Evolutionary conservation across 2,329 filamentous ascomycete species (phyloP).

Genomic region (Ascochyta fabae): DNA sequence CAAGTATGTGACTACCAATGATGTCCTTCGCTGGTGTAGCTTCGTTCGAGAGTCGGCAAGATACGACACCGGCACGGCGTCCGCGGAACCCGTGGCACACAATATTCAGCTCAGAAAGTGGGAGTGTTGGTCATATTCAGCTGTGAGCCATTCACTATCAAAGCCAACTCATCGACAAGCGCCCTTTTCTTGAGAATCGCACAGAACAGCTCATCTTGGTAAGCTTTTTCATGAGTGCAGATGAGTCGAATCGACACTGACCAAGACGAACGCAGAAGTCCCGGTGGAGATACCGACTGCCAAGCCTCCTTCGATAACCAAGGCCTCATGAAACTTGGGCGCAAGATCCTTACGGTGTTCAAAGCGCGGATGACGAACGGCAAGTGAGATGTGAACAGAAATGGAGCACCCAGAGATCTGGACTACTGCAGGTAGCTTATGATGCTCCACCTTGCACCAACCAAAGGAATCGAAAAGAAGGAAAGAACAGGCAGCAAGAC

Average conservation of each 20-base stretch:
- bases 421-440: neutral
- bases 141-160: neutral
- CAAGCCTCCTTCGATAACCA: conserved; percentile 9
- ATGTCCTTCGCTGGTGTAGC: neutral
- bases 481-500: neutral
- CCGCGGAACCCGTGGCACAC: neutral
- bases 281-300: neutral
- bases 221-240: conserved; percentile 4
- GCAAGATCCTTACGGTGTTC: neutral
- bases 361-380: conserved; percentile 3
- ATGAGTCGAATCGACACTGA: conserved; percentile 9
- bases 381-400: neutral
- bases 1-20: neutral
- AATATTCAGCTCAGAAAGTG: neutral
- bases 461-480: neutral
- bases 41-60: neutral
- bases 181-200: neutral
- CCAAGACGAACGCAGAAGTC: neutral
- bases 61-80: neutral
- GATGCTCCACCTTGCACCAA: neutral
- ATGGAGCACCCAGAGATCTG: neutral
- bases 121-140: neutral
- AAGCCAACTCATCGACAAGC: neutral
- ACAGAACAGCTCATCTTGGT: neutral
- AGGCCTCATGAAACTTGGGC: conserved; percentile 6